phyloP scores from a whole-genome alignment of 176 grass and related monocot species.

The Thalia dealbata region DNA sequence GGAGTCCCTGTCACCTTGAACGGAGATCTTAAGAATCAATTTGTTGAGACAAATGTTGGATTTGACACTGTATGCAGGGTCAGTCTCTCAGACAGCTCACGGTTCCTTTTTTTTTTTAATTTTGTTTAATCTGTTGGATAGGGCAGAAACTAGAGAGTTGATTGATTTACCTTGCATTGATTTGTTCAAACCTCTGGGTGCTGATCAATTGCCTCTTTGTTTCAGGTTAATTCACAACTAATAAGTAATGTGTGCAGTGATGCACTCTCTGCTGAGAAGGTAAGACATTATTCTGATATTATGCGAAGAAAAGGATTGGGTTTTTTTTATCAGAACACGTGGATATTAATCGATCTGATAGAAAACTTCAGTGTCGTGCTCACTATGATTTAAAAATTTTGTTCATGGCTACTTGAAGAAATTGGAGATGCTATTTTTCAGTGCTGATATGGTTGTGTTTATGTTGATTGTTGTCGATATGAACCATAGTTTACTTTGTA shows the following conservation, averaged over 20 bases:
- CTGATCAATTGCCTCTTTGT: neutral
- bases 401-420: neutral
- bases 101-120: neutral
- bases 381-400: neutral
- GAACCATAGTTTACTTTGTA: neutral
- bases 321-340: neutral
- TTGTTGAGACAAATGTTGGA: conserved; percentile 60
- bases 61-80: conserved; percentile 74
- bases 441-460: neutral
- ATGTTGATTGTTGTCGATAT: neutral
- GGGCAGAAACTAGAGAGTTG: neutral
- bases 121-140: neutral
- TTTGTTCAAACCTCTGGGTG: neutral
- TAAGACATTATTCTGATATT: conserved; percentile 10
- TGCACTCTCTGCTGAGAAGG: conserved; percentile 71
- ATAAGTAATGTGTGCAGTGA: conserved; percentile 64
- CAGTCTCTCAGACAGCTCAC: neutral
- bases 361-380: neutral
- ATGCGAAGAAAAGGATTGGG: neutral
- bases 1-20: conserved; percentile 56
- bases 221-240: conserved; percentile 72
- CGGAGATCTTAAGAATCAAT: conserved; percentile 72
- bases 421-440: neutral
- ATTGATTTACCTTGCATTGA: neutral
- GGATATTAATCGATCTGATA: neutral